Conservation (phyloP, 495 filamentous ascomycete genomes). For the Trichoderma virens region DNA sequence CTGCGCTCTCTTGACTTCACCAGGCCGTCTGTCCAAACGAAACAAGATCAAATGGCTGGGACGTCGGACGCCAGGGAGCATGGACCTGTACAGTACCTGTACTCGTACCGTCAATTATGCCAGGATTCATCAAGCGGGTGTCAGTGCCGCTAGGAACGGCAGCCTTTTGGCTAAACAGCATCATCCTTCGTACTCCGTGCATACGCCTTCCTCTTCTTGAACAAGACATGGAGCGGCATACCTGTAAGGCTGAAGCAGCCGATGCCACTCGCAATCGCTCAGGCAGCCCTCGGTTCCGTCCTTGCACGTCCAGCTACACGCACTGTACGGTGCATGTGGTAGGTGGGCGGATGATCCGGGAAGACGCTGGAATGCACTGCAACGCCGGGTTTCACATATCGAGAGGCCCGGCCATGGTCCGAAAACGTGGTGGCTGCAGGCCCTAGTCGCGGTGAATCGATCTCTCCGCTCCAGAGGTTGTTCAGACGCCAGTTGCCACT, state of each 20-base stretch:
- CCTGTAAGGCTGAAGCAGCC: background rate
- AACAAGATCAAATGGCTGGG: no score
- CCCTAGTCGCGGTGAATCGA: background rate
- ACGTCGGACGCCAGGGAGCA: no score
- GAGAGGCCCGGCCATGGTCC: constrained; percentile 4
- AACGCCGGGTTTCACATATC: background rate
- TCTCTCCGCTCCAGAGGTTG: background rate
- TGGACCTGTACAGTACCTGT: no score
- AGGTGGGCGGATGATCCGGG: background rate
- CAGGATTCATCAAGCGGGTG: no score
- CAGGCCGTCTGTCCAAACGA: no score
- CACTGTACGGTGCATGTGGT: background rate
- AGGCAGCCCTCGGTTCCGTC: background rate
- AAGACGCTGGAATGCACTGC: background rate
- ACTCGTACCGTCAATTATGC: no score
- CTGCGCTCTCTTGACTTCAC: no score
- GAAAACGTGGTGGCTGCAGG: constrained; percentile 8
- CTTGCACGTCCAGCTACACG: background rate
- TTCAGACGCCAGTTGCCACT: background rate
- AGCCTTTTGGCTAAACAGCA: background rate
- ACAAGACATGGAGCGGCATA: background rate
- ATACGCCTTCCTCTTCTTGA: background rate
- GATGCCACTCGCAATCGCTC: background rate
- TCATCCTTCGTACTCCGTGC: background rate
- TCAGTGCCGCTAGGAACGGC: background rate